These are phyloP conservation scores for Aureobasidium lini DNA, from an alignment of 2,329 filamentous ascomycete species.

Conservation along the genomic window DNA sequence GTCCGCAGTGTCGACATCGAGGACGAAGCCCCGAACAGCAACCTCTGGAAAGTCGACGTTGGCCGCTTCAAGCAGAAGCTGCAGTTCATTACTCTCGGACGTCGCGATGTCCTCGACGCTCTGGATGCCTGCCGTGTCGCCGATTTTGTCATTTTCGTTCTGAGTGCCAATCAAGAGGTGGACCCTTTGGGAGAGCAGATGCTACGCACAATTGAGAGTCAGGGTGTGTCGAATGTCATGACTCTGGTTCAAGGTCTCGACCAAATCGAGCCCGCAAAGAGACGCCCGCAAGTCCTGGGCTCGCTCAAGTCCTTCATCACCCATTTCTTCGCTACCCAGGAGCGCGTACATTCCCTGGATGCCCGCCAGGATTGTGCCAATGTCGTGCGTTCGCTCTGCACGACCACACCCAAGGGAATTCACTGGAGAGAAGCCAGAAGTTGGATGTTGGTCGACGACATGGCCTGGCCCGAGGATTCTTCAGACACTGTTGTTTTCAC, in stretches of 20 bases:
- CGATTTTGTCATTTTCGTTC: constrained; percentile 81
- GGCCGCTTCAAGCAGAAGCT: constrained; percentile 94
- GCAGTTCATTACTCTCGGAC: constrained; percentile 70
- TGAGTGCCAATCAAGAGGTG: constrained; percentile 77
- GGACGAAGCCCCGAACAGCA: constrained; percentile 52
- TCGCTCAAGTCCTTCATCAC: constrained; percentile 89
- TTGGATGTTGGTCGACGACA: constrained; percentile 86
- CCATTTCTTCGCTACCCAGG: constrained; percentile 87
- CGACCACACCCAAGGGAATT: constrained; percentile 86
- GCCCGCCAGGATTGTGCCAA: constrained; percentile 87
- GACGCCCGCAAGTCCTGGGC: constrained; percentile 63
- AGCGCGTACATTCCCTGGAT: constrained; percentile 84
- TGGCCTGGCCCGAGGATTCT: constrained; percentile 58
- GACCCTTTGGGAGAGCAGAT: constrained; percentile 80
- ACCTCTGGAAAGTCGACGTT: constrained; percentile 55
- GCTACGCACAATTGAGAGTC: constrained; percentile 78
- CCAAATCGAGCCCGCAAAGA: constrained; percentile 70
- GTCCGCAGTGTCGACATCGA: constrained; percentile 76
- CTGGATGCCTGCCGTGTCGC: constrained; percentile 81
- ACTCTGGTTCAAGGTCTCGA: constrained; percentile 69
- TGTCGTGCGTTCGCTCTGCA: constrained; percentile 83
- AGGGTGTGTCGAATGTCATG: constrained; percentile 89
- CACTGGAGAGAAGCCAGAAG: constrained; percentile 90
- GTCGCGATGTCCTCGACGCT: constrained; percentile 65
- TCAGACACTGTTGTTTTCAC: constrained; percentile 48